A percentile compares a stretch with the other conserved stretches of the same genome.
phyloP scores from a whole-genome alignment of 495 filamentous ascomycete genomes.

The Hyaloscypha hepaticicola region DNA sequence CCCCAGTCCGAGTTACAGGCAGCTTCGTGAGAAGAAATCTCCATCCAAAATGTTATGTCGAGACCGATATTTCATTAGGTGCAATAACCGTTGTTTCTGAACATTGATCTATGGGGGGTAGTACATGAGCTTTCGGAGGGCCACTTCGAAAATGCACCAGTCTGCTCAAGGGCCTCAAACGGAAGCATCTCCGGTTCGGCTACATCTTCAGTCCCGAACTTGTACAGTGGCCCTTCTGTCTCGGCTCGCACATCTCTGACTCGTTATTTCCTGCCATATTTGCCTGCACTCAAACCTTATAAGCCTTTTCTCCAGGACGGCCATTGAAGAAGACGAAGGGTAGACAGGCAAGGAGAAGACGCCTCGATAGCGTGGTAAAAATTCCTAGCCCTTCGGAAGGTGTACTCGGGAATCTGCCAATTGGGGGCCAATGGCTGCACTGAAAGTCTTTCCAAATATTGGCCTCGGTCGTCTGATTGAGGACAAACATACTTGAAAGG shows the following conservation, averaged over 20 bases:
- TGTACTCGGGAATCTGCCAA: neutral
- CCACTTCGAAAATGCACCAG: neutral
- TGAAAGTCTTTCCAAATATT: neutral
- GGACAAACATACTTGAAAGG: neutral
- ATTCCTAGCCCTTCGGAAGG: neutral
- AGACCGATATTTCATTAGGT: too few species aligned
- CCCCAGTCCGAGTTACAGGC: too few species aligned
- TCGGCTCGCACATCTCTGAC: neutral
- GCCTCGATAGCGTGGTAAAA: slow-evolving; percentile 2
- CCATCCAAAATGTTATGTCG: too few species aligned
- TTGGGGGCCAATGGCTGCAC: neutral
- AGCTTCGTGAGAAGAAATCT: too few species aligned
- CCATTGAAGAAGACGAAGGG: neutral
- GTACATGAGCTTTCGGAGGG: too few species aligned
- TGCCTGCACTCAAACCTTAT: too few species aligned
- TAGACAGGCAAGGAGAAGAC: neutral
- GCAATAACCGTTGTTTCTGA: too few species aligned
- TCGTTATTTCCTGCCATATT: too few species aligned
- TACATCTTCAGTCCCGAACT: neutral
- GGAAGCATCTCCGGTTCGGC: neutral
- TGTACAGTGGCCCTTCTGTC: neutral
- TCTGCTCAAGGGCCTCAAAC: neutral
- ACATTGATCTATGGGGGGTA: too few species aligned
- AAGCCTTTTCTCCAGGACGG: neutral
- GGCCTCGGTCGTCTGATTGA: neutral